Evolutionary conservation across 2,329 filamentous ascomycete species (phyloP), one percentile per base, ranked within the genome.

Genomic region (Arachnomyces sp.): DNA sequence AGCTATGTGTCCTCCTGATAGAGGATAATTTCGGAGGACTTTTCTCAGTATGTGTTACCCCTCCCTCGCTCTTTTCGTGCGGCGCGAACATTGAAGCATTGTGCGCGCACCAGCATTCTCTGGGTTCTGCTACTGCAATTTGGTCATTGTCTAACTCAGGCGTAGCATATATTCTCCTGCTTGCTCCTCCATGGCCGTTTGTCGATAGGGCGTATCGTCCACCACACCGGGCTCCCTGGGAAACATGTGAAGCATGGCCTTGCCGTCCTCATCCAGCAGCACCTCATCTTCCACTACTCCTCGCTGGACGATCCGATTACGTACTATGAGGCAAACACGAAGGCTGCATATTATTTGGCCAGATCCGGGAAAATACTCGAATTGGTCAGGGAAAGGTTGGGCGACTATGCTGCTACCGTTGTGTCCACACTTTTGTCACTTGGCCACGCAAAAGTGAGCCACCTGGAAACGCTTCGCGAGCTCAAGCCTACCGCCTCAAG

Each of bases 11-110:
- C 69, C 79, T 94, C 60, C 76, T 95, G 48, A 82, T 96, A 48
- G 81, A 88, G 59, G 88, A 95, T 60, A 74, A 85, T 44, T 90
- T 92, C 63, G 92, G 92, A 58, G 85, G 94, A 67, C 79, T 96
- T 43, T 87, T 88, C 47, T 86, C 87, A 60, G 90, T 95, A 83
- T 56, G 82, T 42, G 34, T 17, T 41, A 41, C 29, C 29, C 18
- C 34, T 34, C 29, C 34, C 34, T 40, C 33, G 28, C 17, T 34
- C 15, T 42, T 15, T 39, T 43, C 37, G 8, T 11, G 8, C n/a
- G 9, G 8, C 37, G 36, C 12, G 9, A 17, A 40, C 15, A 12
- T 25, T 25, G 4, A 13, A 13, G 31, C 15, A 34, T 40, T 28
- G 17, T 31, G 31, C 15, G 40, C 16, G 20, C 5, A 25, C 9